These are phyloP conservation scores for Arabis alpina DNA, from an alignment of 345 rosid species.

Conservation along the genomic window DNA sequence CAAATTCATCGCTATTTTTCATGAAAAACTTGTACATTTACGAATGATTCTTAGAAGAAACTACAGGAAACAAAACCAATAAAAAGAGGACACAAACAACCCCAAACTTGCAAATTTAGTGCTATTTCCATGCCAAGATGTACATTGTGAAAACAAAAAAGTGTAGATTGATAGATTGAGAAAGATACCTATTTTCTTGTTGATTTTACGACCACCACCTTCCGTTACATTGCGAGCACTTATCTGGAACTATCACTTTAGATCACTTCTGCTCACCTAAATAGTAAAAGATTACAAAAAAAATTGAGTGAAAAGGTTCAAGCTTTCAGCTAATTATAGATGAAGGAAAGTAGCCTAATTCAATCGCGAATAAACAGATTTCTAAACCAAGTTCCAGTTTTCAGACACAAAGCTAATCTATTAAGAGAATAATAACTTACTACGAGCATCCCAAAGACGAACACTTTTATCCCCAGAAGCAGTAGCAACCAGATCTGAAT, in stretches of 20 bases:
- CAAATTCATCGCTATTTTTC: not conserved
- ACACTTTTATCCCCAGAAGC: conserved; percentile 99
- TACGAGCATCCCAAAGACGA: conserved; percentile 98
- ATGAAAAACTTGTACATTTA: not conserved
- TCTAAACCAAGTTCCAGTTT: not conserved
- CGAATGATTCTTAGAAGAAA: not conserved
- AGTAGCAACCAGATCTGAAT: conserved; percentile 89
- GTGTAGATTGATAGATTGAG: not conserved
- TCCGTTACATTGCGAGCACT: conserved; percentile 93
- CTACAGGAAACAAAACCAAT: conserved; percentile 8
- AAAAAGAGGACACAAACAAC: no score
- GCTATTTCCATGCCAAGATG: not conserved
- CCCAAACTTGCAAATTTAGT: not conserved
- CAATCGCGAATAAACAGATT: no score
- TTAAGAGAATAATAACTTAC: conserved; percentile 54
- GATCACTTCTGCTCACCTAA: conserved; percentile 92
- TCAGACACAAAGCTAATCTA: conserved; percentile 8
- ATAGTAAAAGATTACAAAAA: conserved; percentile 3
- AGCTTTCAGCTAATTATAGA: conserved; percentile 2
- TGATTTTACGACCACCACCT: conserved; percentile 94
- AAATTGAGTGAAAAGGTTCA: not conserved
- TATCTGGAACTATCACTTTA: conserved; percentile 97
- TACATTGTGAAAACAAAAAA: not conserved
- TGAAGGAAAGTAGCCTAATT: no score
- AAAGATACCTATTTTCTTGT: conserved; percentile 79